Percentiles rank a stretch among this genome's conserved stretches.
Evolutionary conservation across 306 rosid species (phyloP).

Genomic region (Rosa chinensis): DNA sequence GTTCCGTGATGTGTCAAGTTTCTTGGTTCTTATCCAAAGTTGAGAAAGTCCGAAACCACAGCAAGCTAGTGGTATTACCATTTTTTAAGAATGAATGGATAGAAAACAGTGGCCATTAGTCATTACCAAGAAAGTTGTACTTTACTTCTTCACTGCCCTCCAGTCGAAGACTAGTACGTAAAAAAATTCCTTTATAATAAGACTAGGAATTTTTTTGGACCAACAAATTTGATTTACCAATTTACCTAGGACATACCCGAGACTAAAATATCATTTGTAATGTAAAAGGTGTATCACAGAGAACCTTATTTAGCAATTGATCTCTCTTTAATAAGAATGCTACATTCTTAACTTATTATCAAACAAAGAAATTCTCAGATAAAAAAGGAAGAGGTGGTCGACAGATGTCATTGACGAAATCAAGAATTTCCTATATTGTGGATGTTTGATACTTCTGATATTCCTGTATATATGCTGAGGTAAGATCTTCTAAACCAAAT

Average conservation of each 20-base stretch:
- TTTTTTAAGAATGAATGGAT: too few relatives aligned
- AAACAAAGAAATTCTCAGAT: neutral
- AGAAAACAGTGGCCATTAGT: neutral
- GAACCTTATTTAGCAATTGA: neutral
- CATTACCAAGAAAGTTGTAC: neutral
- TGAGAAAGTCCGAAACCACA: constrained; percentile 11
- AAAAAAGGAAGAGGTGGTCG: neutral
- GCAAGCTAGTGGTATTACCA: constrained; percentile 18
- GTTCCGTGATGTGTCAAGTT: neutral
- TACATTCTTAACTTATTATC: neutral
- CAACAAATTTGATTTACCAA: neutral
- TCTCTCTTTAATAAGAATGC: neutral
- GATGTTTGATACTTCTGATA: neutral
- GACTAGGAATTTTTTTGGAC: too few relatives aligned
- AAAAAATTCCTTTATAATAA: too few relatives aligned
- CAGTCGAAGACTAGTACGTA: too few relatives aligned
- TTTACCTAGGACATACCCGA: neutral
- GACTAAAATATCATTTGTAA: neutral
- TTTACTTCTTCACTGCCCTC: too few relatives aligned
- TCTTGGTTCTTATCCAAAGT: neutral
- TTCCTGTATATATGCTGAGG: neutral
- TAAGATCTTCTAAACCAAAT: constrained; percentile 1
- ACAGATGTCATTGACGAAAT: neutral
- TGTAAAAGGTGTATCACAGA: neutral
- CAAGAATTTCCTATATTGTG: neutral